Base-by-base conservation (phyloP, 2,329 filamentous ascomycete species). In the Sodiomyces alkalinus region DNA sequence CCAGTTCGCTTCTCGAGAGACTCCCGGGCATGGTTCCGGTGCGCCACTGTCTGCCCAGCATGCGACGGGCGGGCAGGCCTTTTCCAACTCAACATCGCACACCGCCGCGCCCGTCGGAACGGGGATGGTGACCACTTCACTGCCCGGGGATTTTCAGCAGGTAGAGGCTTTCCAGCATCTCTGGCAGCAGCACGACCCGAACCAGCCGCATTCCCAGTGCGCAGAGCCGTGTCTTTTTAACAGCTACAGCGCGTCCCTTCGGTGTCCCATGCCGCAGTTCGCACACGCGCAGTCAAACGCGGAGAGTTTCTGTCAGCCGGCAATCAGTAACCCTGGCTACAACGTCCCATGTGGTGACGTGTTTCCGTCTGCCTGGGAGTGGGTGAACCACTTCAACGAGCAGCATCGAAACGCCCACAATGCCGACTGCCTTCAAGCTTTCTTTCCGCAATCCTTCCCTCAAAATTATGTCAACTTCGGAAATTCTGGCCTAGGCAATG, bases 121-220 rank as follows among this genome's bases (percentile, higher is more conserved):
- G n/a, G n/a, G n/a, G n/a, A n/a, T n/a, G n/a, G n/a, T n/a, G n/a
- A n/a, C n/a, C n/a, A n/a, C n/a, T n/a, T n/a, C n/a, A n/a, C n/a
- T n/a, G n/a, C n/a, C n/a, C n/a, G n/a, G n/a, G n/a, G n/a, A n/a
- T n/a, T n/a, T n/a, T n/a, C n/a, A n/a, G n/a, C n/a, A n/a, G n/a
- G n/a, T n/a, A n/a, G n/a, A n/a, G n/a, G n/a, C n/a, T n/a, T 17
- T 25, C 12, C 14, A 12, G 23, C 23, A 25, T n/a, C 16, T 25
- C 14, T 25, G 12, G 14, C 23, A 25, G 15, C 17, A 10, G 10
- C 23, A 25, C 23, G 23, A 25, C 23, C 23, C 23, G n/a, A 25
- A 25, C n/a, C 23, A 25, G 12, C 23, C 23, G 5, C n/a, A n/a
- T n/a, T n/a, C n/a, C n/a, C 23, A 17, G 23, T 25, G 23, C 23